phyloP scores from a whole-genome alignment of 805 yeast species.

The Candida tammaniensis region DNA sequence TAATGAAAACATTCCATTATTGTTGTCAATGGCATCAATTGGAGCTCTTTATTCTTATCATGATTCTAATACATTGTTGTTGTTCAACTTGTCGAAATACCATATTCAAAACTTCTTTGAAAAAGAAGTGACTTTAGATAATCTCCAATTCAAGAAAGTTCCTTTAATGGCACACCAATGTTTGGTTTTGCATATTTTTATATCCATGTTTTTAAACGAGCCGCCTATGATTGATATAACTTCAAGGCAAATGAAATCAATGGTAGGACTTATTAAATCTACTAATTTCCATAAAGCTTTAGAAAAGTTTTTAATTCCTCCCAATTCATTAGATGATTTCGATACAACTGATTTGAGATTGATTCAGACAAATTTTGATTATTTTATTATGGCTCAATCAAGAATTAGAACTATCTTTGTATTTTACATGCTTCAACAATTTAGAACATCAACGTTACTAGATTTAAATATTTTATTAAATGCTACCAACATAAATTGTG shows the following conservation, averaged over 20 bases:
- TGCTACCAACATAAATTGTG: constrained; percentile 52
- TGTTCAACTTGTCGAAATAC: constrained; percentile 65
- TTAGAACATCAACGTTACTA: constrained; percentile 41
- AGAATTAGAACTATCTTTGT: constrained; percentile 53
- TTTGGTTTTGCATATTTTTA: constrained; percentile 52
- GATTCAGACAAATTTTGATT: constrained; percentile 44
- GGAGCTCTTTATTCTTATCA: constrained; percentile 88
- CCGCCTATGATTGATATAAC: constrained; percentile 49
- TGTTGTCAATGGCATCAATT: constrained; percentile 79
- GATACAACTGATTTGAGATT: constrained; percentile 5
- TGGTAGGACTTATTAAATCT: constrained; percentile 52
- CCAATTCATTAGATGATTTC: constrained; percentile 15
- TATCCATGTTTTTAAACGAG: constrained; percentile 56
- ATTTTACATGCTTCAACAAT: constrained; percentile 48
- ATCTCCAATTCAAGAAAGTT: constrained; percentile 49
- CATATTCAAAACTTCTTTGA: constrained; percentile 68
- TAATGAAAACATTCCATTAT: constrained; percentile 57
- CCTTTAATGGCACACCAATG: constrained; percentile 58
- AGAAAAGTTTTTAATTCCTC: constrained; percentile 45
- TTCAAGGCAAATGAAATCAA: constrained; percentile 50
- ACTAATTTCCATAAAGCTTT: constrained; percentile 51
- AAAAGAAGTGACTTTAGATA: constrained; percentile 41
- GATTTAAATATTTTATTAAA: constrained; percentile 41
- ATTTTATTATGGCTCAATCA: constrained; percentile 53
- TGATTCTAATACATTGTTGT: constrained; percentile 67